Evolutionary conservation across 148 eudicot genomes (phyloP), one percentile per base, ranked within the genome.

Genomic region (Chenopodium formosanum): DNA sequence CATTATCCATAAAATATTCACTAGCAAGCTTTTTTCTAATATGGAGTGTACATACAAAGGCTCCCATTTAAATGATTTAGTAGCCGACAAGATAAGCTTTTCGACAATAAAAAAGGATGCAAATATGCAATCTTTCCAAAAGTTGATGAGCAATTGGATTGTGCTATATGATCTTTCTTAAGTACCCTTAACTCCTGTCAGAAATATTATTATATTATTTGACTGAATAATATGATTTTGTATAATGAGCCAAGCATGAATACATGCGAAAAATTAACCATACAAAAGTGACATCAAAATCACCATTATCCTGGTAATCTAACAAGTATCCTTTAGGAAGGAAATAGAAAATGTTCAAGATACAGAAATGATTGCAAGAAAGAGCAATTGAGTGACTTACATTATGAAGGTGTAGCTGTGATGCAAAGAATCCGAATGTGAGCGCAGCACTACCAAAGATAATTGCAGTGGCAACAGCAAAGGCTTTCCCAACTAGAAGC

Each of bases 401-500:
- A 84, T 75, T 90, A 48, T 82, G 94, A 81, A 95, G 34, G 70
- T 93, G 88, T 4, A 93, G 90, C 82, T 88, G 90, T 32, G 94
- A 90, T 72, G 80, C 93, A 75, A 84, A 90, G 62, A 90, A 74
- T 78, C 93, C 94, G 81, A 93, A 82, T 29, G 86, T 79, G 79
- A 93, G 74, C 37, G 92, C 78, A 70, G 89, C 92, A 81, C 96
- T 83, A 60, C 98, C 95, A 74, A 95, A 93, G 77, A 93, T 91
- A 52, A 91, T 75, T 58, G 87, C 90, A 76, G 98, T 93, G 53
- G 97, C 97, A 83, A 81, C 87, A 85, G 90, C 97, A 84, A 95
- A 95, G 76, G 97, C 98, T 79, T 87, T 86, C 37, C 92, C 97
- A 86, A 95, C 98, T 95, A 85, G 65, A 82, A 70, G 79, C 64